A percentile compares a stretch with the other conserved stretches of the same genome.
Evolutionary conservation across 495 filamentous ascomycete species (phyloP).

Genomic region (Aspergillus sclerotiicarbonarius): DNA sequence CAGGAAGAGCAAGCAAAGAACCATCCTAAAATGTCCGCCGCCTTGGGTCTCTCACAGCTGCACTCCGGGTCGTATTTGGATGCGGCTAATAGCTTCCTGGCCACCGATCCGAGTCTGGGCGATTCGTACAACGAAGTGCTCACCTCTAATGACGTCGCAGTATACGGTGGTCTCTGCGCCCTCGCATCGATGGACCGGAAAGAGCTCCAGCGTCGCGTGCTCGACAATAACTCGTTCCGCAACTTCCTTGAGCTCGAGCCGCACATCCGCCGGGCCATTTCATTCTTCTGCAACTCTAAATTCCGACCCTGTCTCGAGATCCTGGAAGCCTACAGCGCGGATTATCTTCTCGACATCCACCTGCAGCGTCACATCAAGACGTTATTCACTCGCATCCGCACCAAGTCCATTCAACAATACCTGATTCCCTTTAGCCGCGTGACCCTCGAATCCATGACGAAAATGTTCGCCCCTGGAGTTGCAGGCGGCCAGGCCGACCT

Average conservation of each 20-base stretch:
- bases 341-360: slow-evolving; percentile 89
- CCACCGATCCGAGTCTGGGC: slow-evolving; percentile 49
- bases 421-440: slow-evolving; percentile 77
- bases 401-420: slow-evolving; percentile 91
- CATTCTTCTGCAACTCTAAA: slow-evolving; percentile 81
- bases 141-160: slow-evolving; percentile 82
- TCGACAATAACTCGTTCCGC: slow-evolving; percentile 78
- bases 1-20: slow-evolving; percentile 60
- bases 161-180: slow-evolving; percentile 88
- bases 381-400: slow-evolving; percentile 71
- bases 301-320: slow-evolving; percentile 81
- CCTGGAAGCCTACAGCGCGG: slow-evolving; percentile 73
- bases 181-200: slow-evolving; percentile 83
- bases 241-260: slow-evolving; percentile 90
- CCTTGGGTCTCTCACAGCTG: slow-evolving; percentile 69
- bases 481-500: slow-evolving; percentile 35
- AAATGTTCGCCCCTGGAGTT: slow-evolving; percentile 54
- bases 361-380: slow-evolving; percentile 70
- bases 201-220: slow-evolving; percentile 69
- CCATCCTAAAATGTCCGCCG: slow-evolving; percentile 64
- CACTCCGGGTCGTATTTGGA: slow-evolving; percentile 62
- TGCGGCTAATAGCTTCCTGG: slow-evolving; percentile 71
- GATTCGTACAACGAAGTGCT: slow-evolving; percentile 68
- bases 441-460: slow-evolving; percentile 65
- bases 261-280: slow-evolving; percentile 86